phyloP scores from a whole-genome alignment of 345 rosid genomes.

The Salix brachista region DNA sequence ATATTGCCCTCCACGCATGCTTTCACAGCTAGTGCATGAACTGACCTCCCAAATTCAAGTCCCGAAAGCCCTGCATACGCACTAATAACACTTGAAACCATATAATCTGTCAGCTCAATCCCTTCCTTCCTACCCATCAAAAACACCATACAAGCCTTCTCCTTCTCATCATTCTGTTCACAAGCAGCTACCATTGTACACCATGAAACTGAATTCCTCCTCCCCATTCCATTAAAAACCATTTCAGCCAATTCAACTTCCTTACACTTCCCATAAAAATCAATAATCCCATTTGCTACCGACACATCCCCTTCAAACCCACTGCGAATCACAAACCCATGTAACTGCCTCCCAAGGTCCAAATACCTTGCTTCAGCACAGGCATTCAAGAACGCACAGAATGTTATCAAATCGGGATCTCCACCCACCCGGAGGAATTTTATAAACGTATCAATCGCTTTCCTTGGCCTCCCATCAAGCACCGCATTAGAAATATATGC shows the following conservation, averaged over 20 bases:
- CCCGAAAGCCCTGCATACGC: slow-evolving; percentile 70
- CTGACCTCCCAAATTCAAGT: slow-evolving; percentile 64
- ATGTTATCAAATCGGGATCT: slow-evolving; percentile 61
- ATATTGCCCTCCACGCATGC: slow-evolving; percentile 55
- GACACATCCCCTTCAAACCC: slow-evolving; percentile 53
- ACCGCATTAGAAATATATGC: slow-evolving; percentile 69
- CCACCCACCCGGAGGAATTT: slow-evolving; percentile 54
- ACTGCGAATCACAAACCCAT: slow-evolving; percentile 49
- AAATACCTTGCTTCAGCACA: slow-evolving; percentile 50
- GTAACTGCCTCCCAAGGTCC: slow-evolving; percentile 61
- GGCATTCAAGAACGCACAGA: slow-evolving; percentile 63
- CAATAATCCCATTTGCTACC: slow-evolving; percentile 66
- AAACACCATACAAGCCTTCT: slow-evolving; percentile 55
- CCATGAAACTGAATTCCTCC: slow-evolving; percentile 80
- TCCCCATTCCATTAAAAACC: slow-evolving; percentile 50
- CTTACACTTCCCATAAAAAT: slow-evolving; percentile 81
- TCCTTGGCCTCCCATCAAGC: slow-evolving; percentile 39
- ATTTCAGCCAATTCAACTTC: slow-evolving; percentile 42
- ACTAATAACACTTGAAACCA: slow-evolving; percentile 62
- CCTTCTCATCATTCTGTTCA: slow-evolving; percentile 71
- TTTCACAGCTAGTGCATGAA: slow-evolving; percentile 67
- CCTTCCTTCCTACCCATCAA: slow-evolving; percentile 46
- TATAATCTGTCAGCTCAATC: slow-evolving; percentile 56
- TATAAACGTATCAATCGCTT: slow-evolving; percentile 49
- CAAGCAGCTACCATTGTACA: slow-evolving; percentile 61